Base-by-base conservation (phyloP, 345 rosid genomes). In the Capsella bursapastoris region DNA sequence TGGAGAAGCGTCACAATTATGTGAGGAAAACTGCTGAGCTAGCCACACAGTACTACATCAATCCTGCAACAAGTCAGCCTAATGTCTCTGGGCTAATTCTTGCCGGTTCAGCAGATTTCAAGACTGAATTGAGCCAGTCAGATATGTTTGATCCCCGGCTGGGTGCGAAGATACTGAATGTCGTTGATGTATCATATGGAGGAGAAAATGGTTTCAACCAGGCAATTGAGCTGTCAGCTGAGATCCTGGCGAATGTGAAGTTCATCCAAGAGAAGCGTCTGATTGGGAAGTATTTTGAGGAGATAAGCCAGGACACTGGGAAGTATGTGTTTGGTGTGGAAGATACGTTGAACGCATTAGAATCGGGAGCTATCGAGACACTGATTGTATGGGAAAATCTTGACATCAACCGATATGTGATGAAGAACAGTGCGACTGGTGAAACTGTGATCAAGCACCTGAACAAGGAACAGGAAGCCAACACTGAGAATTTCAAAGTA, bases 21-120 rank as follows among this genome's bases (percentile, higher is more conserved):
- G 57, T 51, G 7, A 22, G 57, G 57, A 51, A 51, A 27, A 51
- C 57, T 10, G 57, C 57, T 51, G 57, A 51, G 57, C 57, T 51
- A 7, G 57, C 57, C 7, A 51, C 57, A 5, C 57, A 51, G 14
- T 51, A 22, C 32, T 51, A 10, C 57, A 51, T 51, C n/a, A 25
- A 51, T 51, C 57, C 57, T 9, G 31, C 32, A 4, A 51, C 57
- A 25, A 51, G 32, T 51, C 32, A 51, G n/a, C 57, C 32, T 9
- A 51, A 51, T 25, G 57, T 51, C 3, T 25, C 31, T 9, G 57
- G 57, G 3, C 32, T 51, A 3, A 27, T 51, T 1, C 57, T 51
- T 9, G 57, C 32, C 7, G 57, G 57, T 25, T 25, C 14, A 51
- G 57, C 31, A 10, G 57, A 51, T 51, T 51, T 25, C n/a, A 51